Evolutionary conservation across 2,329 filamentous ascomycete species (phyloP), one percentile per base, ranked within the genome.

Genomic region (Leptosphaerulina australis): DNA sequence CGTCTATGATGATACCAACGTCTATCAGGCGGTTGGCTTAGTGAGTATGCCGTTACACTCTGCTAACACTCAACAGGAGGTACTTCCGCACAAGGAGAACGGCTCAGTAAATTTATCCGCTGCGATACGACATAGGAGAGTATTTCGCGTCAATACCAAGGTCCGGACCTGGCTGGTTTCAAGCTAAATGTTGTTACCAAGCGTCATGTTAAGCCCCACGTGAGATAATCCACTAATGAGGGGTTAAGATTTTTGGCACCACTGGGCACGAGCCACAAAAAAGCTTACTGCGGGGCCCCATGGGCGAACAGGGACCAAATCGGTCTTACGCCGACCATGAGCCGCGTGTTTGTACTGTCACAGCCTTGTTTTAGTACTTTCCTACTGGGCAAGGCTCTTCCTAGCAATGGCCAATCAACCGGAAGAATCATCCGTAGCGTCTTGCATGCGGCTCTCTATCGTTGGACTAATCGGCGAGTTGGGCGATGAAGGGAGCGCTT

Each of bases 221-320:
- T 36, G 41, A 52, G 34, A 43, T 36, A 31, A 35, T 46, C 55
- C 57, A 50, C 53, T 38, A 59, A 45, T 36, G 44, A 45, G 29
- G 28, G 30, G 34, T 34, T 43, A 50, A 49, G 41, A 34, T 28
- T 38, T 49, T 21, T 49, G 44, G 43, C 48, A 41, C 41, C 41
- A 33, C 36, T 28, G 26, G 37, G 53, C 51, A 49, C 50, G 54
- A n/a, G 37, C 24, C 31, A 22, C 44, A 36, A 34, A 17, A 58
- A 60, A 55, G 53, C 50, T 55, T 59, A 39, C 45, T 49, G 56
- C 56, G 58, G 56, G 45, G 58, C 58, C 58, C 58, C 58, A 41
- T 61, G 56, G 58, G 56, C 53, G 33, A 28, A 29, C 33, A 20
- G 39, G 44, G 44, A 25, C 26, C 49, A 47, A 38, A 11, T 33